Conservation (phyloP, 148 eudicot genomes). For the Arctostaphylos glauca region DNA sequence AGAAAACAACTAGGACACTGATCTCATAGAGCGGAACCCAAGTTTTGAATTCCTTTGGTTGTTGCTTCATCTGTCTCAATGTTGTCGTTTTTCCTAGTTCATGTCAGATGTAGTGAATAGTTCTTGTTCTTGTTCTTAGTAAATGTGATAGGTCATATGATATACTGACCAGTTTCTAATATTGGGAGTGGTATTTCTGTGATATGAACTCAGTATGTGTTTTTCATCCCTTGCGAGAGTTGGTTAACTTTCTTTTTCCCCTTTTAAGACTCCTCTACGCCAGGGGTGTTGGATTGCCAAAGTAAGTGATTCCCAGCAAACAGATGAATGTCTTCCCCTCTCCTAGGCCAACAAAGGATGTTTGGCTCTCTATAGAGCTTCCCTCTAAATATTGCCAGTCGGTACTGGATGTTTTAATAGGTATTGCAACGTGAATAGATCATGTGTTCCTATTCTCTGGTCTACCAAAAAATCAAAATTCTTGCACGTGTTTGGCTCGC, state of each 20-base stretch:
- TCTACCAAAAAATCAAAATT: not conserved
- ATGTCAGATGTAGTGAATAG: not conserved
- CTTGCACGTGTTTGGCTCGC: not conserved
- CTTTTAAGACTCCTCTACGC: not conserved
- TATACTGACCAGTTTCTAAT: not conserved
- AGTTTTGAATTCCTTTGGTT: not conserved
- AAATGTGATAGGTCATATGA: not conserved
- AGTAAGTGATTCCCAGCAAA: not conserved
- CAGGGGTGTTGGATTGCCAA: not conserved
- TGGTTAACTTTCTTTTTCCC: not conserved
- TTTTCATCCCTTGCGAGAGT: not conserved
- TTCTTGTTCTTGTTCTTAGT: not conserved
- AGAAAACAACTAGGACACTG: not conserved
- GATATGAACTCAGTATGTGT: not conserved
- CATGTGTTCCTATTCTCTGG: not conserved
- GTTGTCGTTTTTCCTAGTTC: not conserved
- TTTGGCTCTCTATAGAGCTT: not conserved
- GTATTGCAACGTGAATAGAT: not conserved
- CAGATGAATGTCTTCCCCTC: not conserved
- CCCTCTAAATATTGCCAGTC: not conserved
- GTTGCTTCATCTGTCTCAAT: slow-evolving; percentile 7
- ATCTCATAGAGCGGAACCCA: not conserved
- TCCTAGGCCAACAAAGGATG: not conserved
- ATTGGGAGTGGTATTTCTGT: not conserved
- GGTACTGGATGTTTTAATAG: not conserved